Evolutionary conservation across 768 basidiomycete genomes (phyloP), one percentile per base, ranked within the genome.

Genomic region (Amanita inopinata): DNA sequence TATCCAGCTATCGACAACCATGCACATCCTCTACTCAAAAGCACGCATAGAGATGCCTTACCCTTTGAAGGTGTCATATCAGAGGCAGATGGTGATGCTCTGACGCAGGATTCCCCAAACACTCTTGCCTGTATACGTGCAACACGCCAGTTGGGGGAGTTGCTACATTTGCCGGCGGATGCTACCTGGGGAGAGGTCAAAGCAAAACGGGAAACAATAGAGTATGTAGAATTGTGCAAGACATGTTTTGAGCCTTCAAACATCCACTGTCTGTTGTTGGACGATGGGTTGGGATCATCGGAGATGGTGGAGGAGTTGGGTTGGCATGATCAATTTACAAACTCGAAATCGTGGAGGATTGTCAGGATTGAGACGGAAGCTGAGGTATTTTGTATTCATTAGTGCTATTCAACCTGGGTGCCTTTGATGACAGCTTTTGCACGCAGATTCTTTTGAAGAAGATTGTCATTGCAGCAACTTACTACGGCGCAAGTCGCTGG

Each of bases 1-100:
- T 62, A 61, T 31, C 80, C 79, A 14, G 75, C 74, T 0, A 82
- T 84, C 54, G 84, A 88, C 61, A 86, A 87, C 56, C 86, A 88
- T 53, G 80, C 83, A 0, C 86, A 88, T 53, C 79, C 83, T 1
- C 62, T 89, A 14, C 64, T 88, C 35, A 61, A 63, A 17, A 64
- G 61, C 4, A 60, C 60, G 14, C 53, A 72, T 40, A 70, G 78
- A 22, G 46, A 61, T 37, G 52, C 49, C 3, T 51, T 83, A 12
- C 69, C 77, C 0, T 72, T 86, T 47, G 80, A 87, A 45, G 76
- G 76, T 0, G 53, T 83, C 36, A 61, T 81, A 33, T 80, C 80
- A 2, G 83, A 87, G 55, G 80, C 83, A 15, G 54, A 60, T 11
- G 78, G 72, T 4, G 55, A 66, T 6, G 75, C 76, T 0, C 62